Conservation (phyloP, 768 basidiomycete species). For the Collybia mongolica region DNA sequence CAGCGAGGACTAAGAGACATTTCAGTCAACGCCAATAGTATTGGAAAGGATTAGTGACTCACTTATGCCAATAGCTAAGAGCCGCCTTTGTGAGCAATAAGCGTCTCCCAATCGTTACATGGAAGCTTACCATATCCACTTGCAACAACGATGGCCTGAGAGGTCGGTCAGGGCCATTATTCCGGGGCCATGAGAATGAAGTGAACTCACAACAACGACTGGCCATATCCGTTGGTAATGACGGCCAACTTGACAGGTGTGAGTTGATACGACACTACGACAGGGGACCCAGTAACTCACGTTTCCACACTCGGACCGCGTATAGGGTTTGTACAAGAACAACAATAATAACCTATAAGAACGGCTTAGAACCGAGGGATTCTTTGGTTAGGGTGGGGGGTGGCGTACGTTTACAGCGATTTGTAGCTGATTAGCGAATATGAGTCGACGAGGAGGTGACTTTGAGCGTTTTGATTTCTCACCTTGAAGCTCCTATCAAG, state of each 20-base stretch:
- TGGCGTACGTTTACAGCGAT: constrained; percentile 22
- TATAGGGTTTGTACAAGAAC: constrained; percentile 27
- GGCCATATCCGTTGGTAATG: constrained; percentile 18
- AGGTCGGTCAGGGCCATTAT: not conserved
- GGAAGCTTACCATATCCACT: constrained; percentile 18
- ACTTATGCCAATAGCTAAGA: constrained; percentile 19
- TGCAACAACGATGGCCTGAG: constrained; percentile 10
- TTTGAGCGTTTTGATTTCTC: not conserved
- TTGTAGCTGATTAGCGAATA: constrained; percentile 13
- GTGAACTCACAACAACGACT: constrained; percentile 12
- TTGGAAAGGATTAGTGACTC: not conserved
- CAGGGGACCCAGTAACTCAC: constrained; percentile 12
- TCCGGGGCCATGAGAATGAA: not conserved
- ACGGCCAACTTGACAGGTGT: constrained; percentile 9
- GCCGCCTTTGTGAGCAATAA: not conserved
- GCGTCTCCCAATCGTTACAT: not conserved
- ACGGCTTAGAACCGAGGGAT: not conserved
- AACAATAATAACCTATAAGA: constrained; percentile 21
- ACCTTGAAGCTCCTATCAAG: constrained; percentile 23
- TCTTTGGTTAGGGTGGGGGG: not conserved
- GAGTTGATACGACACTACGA: not conserved
- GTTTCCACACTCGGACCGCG: constrained; percentile 26
- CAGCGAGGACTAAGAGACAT: constrained; percentile 12
- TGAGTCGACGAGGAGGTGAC: not conserved
- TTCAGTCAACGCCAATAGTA: not conserved